Evolutionary conservation across 2,329 filamentous ascomycete species (phyloP).

Genomic region (Pseudogymnoascus sp.): DNA sequence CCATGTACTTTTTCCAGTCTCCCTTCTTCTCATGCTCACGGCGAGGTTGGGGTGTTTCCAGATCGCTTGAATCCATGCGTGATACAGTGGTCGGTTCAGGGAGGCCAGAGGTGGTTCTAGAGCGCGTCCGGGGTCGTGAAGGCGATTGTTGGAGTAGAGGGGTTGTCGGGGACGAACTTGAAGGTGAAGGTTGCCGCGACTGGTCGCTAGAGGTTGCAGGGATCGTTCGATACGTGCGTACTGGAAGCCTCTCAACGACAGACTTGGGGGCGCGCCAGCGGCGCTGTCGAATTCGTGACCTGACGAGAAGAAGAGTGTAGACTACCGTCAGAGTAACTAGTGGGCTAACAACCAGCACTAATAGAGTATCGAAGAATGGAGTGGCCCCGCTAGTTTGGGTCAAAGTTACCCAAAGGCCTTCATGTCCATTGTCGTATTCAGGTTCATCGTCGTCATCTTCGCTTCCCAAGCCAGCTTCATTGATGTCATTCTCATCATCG

Average conservation of each 20-base stretch:
- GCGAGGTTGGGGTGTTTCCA: slow-evolving; percentile 20
- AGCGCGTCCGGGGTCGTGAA: slow-evolving; percentile 50
- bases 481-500: slow-evolving; percentile 30
- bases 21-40: slow-evolving; percentile 42
- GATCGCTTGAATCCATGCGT: slow-evolving; percentile 33
- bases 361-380: slow-evolving; percentile 89
- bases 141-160: slow-evolving; percentile 62
- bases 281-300: slow-evolving; percentile 78
- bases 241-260: slow-evolving; percentile 86
- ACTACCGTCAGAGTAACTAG: slow-evolving; percentile 88
- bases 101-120: slow-evolving; percentile 55
- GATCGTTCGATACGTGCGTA: slow-evolving; percentile 90
- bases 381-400: slow-evolving; percentile 83
- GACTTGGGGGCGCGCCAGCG: slow-evolving; percentile 97
- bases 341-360: slow-evolving; percentile 94
- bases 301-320: slow-evolving; percentile 77
- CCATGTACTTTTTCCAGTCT: slow-evolving; percentile 60
- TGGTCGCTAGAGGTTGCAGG: slow-evolving; percentile 47
- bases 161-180: slow-evolving; percentile 63
- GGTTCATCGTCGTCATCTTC: slow-evolving; percentile 12
- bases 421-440: slow-evolving; percentile 41
- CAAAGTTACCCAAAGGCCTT: slow-evolving; percentile 93
- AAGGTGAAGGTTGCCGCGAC: slow-evolving; percentile 53
- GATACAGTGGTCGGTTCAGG: slow-evolving; percentile 41
- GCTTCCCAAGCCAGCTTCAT: slow-evolving; percentile 10